Evolutionary conservation across 148 eudicot species (phyloP).

Genomic region (Amaranthus cruentus): DNA sequence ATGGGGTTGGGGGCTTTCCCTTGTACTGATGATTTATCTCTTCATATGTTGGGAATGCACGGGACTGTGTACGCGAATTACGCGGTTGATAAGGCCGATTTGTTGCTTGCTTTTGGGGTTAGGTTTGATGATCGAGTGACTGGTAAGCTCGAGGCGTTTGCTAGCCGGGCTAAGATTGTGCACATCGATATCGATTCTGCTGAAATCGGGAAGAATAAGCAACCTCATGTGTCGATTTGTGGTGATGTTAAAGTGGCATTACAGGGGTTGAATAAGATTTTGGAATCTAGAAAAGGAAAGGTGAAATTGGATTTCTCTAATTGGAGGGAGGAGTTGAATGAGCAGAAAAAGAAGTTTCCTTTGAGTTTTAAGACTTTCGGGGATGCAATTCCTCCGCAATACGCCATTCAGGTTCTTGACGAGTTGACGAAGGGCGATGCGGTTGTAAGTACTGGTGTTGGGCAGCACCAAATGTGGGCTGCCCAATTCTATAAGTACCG

Average conservation of each 20-base stretch:
- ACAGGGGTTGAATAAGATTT: slow-evolving; percentile 48
- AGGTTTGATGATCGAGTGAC: slow-evolving; percentile 91
- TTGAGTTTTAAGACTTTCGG: slow-evolving; percentile 68
- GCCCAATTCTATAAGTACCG: slow-evolving; percentile 75
- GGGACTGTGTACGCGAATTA: slow-evolving; percentile 87
- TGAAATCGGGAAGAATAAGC: slow-evolving; percentile 94
- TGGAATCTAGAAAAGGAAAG: slow-evolving; percentile 29
- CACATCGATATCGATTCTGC: slow-evolving; percentile 91
- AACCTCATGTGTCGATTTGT: slow-evolving; percentile 78
- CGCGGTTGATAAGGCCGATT: slow-evolving; percentile 74
- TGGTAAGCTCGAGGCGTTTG: slow-evolving; percentile 84
- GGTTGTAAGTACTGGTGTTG: slow-evolving; percentile 72
- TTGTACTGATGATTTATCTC: slow-evolving; percentile 44
- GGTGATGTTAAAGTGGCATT: slow-evolving; percentile 65
- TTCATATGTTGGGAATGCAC: slow-evolving; percentile 88
- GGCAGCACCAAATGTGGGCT: slow-evolving; percentile 95
- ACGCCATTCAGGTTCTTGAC: slow-evolving; percentile 73
- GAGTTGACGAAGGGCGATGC: slow-evolving; percentile 71
- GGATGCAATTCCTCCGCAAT: slow-evolving; percentile 86
- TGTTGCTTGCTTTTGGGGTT: slow-evolving; percentile 87
- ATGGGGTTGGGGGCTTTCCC: slow-evolving; percentile 87
- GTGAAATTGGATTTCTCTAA: slow-evolving; percentile 47
- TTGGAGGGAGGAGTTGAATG: slow-evolving; percentile 60
- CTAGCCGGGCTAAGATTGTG: slow-evolving; percentile 84
- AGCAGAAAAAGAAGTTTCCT: slow-evolving; percentile 54